Percentiles rank a stretch among this genome's conserved stretches.
Evolutionary conservation across 75 land plant genomes (phyloP).

Genomic region (Larix kaempferi): DNA sequence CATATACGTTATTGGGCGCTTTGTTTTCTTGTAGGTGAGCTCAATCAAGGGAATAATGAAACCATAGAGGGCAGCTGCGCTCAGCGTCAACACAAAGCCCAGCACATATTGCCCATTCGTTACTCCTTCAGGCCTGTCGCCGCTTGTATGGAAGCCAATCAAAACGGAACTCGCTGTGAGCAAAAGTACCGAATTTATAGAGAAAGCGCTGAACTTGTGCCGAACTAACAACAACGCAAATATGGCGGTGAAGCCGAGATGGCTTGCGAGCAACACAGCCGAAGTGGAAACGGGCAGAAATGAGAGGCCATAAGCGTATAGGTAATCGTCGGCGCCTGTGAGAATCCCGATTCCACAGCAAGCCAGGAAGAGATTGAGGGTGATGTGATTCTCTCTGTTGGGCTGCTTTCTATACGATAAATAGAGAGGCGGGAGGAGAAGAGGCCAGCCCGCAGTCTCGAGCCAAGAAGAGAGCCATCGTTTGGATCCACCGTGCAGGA

Average conservation of each 20-base stretch:
- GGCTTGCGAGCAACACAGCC: conserved; percentile 20
- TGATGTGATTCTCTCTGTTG: background rate
- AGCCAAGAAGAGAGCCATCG: conserved; percentile 23
- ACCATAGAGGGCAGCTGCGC: conserved; percentile 21
- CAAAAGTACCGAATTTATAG: conserved; percentile 20
- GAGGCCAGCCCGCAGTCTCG: conserved; percentile 22
- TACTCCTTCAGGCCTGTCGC: conserved; percentile 24
- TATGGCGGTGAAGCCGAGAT: conserved; percentile 31
- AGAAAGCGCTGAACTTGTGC: conserved; percentile 19
- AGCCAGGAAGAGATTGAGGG: conserved; percentile 9
- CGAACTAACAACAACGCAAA: conserved; percentile 25
- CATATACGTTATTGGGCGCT: background rate
- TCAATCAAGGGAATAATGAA: conserved; percentile 17
- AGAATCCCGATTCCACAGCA: conserved; percentile 14
- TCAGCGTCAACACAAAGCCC: conserved; percentile 18
- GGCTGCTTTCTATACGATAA: background rate
- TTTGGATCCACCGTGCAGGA: conserved; percentile 27
- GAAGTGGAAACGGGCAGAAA: conserved; percentile 35
- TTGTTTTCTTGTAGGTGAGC: conserved; percentile 18
- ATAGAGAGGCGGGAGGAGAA: conserved; percentile 18
- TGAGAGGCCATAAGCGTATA: conserved; percentile 24
- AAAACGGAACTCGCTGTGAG: conserved; percentile 21
- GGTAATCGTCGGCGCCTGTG: conserved; percentile 17
- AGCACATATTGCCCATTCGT: conserved; percentile 9
- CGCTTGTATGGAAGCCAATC: conserved; percentile 12